A percentile compares a stretch with the other conserved stretches of the same genome.
Evolutionary conservation across 306 rosid species (phyloP).

Genomic region (Prunus fruticosa): DNA sequence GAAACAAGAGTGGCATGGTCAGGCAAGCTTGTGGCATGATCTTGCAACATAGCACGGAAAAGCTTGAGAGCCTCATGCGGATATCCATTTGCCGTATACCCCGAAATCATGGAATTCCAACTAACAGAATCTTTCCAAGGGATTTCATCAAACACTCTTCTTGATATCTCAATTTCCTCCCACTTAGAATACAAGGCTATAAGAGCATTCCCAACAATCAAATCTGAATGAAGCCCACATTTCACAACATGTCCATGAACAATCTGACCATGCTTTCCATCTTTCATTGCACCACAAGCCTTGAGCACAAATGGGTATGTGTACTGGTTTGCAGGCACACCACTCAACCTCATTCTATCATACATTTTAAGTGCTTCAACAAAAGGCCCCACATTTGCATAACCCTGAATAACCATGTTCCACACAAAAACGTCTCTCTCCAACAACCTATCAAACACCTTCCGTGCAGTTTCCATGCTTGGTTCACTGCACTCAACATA

Average conservation of each 20-base stretch:
- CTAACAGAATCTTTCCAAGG: constrained; percentile 47
- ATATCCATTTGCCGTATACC: constrained; percentile 47
- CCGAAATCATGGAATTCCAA: constrained; percentile 82
- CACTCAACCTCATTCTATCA: constrained; percentile 42
- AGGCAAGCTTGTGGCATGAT: constrained; percentile 31
- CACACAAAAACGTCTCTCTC: constrained; percentile 68
- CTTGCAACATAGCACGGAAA: constrained; percentile 45
- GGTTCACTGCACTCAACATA: constrained; percentile 23
- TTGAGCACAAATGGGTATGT: constrained; percentile 71
- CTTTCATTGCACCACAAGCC: constrained; percentile 65
- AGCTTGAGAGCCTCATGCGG: constrained; percentile 48
- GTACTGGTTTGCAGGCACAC: constrained; percentile 43
- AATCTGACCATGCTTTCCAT: constrained; percentile 37
- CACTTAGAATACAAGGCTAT: constrained; percentile 60
- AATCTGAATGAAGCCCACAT: constrained; percentile 61
- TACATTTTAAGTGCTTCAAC: constrained; percentile 49
- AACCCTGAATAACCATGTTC: constrained; percentile 72
- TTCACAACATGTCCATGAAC: constrained; percentile 66
- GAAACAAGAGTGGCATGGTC: constrained; percentile 60
- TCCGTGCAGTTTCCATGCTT: constrained; percentile 43
- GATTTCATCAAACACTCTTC: constrained; percentile 57
- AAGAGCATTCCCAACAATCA: constrained; percentile 61
- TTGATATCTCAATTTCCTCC: constrained; percentile 41
- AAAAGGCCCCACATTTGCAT: constrained; percentile 63
- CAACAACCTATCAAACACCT: constrained; percentile 67